Percentiles rank a stretch among this genome's conserved stretches.
These are phyloP conservation scores for Picea sitchensis DNA, from an alignment of 75 land plant genomes.

Conservation along the genomic window DNA sequence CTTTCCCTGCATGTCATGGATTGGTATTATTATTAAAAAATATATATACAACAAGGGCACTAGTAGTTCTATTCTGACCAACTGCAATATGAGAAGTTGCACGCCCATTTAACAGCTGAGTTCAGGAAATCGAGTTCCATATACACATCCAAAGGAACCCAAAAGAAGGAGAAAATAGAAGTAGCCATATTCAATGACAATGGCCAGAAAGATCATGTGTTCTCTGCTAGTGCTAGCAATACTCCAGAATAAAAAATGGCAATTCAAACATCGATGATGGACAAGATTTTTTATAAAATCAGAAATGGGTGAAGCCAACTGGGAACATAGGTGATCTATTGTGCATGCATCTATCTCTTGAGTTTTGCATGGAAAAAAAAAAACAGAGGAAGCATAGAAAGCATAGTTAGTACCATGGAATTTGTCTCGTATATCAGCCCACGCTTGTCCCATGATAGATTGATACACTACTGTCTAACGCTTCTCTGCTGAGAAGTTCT, in stretches of 20 bases:
- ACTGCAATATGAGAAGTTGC: background rate
- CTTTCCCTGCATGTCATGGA: conserved; percentile 38
- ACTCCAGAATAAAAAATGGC: background rate
- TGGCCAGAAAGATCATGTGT: no score
- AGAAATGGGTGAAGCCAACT: background rate
- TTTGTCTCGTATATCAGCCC: conserved; percentile 11
- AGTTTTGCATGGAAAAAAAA: no score
- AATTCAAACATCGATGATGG: background rate
- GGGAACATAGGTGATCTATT: background rate
- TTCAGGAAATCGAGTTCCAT: background rate
- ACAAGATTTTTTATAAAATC: background rate
- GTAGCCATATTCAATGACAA: no score
- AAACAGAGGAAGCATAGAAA: background rate
- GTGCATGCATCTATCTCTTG: background rate
- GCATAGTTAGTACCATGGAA: conserved; percentile 15
- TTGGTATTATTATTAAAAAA: background rate
- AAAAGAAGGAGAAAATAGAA: no score
- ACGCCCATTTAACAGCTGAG: background rate
- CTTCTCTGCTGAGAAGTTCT: background rate
- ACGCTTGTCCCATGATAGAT: conserved; percentile 23
- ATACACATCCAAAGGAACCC: background rate
- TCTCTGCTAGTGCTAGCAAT: no score
- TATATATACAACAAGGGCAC: background rate
- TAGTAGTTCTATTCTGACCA: background rate
- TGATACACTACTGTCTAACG: background rate